Conservation (phyloP, 257 asterid genomes). For the Thymus quinquecostatus region DNA sequence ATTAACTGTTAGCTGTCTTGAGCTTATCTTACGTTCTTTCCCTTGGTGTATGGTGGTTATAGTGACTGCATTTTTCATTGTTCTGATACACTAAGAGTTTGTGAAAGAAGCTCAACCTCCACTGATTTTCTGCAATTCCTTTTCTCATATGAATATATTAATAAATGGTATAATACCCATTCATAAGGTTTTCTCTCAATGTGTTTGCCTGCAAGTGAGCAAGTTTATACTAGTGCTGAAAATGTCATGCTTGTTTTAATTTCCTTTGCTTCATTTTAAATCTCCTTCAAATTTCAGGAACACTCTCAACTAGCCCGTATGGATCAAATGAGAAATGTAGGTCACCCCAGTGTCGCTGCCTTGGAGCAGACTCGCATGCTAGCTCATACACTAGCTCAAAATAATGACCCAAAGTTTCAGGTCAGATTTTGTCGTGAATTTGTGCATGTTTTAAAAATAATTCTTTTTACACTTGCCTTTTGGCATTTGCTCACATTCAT, state of each 20-base stretch:
- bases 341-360: constrained; percentile 64
- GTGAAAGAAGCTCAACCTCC: constrained; percentile 12
- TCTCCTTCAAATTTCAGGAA: constrained; percentile 59
- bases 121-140: constrained; percentile 21
- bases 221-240: constrained; percentile 28
- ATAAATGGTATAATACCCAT: background rate
- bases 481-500: constrained; percentile 17
- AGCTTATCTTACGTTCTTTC: background rate
- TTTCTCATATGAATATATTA: background rate
- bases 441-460: constrained; percentile 29
- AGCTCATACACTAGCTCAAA: constrained; percentile 93
- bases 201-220: constrained; percentile 23
- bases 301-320: constrained; percentile 75
- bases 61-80: constrained; percentile 23
- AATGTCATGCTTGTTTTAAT: constrained; percentile 13
- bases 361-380: constrained; percentile 94
- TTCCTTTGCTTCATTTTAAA: constrained; percentile 19
- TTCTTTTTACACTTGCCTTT: constrained; percentile 22
- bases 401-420: constrained; percentile 97
- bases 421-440: constrained; percentile 38
- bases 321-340: constrained; percentile 72
- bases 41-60: constrained; percentile 5
- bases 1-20: constrained; percentile 18
- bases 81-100: constrained; percentile 4
- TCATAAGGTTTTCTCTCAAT: background rate